Evolutionary conservation across 768 basidiomycete species (phyloP), one percentile per base, ranked within the genome.

Genomic region (Boletus subparvulus): DNA sequence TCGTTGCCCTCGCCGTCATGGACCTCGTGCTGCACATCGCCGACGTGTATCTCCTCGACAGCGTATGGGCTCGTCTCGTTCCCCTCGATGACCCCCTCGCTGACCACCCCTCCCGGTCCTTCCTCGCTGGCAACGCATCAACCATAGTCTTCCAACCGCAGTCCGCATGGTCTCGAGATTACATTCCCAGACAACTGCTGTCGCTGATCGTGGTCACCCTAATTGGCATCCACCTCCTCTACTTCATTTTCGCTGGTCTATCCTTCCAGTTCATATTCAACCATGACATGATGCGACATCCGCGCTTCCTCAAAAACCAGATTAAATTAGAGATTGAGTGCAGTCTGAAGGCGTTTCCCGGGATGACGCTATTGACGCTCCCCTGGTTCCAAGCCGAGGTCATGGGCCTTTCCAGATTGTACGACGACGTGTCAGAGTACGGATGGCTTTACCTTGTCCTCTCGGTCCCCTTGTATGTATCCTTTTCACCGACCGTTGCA

Each of bases 301-400:
- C 97, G 0, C 83, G 91, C 32, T 99, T 95, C 76, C 78, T 97
- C 44, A 88, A 91, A 68, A 84, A 94, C 67, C 97, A 99, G 71
- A 83, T 91, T 61, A 81, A 75, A 61, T 71, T 79, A 19, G 97
- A 99, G 75, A 98, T 99, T 58, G 74, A 79, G 58, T 73, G 70
- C 56, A 90, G 88, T 57, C 55, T 97, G 48, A 77, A 79, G 43
- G 86, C 92, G 0, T 95, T 96, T 68, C 95, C 94, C 0, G 73
- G 69, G 4, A 95, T 99, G 82, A 88, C 79, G 26, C 60, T 90
- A 26, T 72, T 98, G 49, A 98, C 94, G 0, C 77, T 98, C 13
- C 97, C 97, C 0, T 97, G 91, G 90, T 98, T 99, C 78, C 76
- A 91, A 65, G 90, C 80, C 11, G 97, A 99, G 70, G 92, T 95